phyloP scores from a whole-genome alignment of 2,329 filamentous ascomycete species.

The Epichloe aotearoae region DNA sequence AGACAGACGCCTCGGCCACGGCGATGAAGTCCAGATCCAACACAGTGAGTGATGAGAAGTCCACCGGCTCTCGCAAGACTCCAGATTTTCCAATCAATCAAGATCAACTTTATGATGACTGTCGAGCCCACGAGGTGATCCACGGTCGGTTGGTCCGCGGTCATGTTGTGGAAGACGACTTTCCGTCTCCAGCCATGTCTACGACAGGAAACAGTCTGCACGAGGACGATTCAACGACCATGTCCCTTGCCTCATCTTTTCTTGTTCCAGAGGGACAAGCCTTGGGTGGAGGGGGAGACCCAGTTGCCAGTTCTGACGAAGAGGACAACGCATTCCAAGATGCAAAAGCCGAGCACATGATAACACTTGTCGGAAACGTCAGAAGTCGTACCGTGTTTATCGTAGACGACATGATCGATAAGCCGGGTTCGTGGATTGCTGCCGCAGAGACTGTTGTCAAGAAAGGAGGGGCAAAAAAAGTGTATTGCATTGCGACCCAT shows the following conservation, averaged over 20 bases:
- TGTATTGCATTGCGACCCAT: constrained; percentile 96
- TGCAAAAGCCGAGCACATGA: constrained; percentile 77
- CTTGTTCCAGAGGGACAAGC: constrained; percentile 56
- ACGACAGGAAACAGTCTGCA: constrained; percentile 51
- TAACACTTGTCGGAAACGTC: constrained; percentile 94
- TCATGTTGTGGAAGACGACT: constrained; percentile 90
- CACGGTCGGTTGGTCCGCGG: constrained; percentile 85
- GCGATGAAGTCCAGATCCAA: constrained; percentile 6
- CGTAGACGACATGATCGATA: constrained; percentile 98
- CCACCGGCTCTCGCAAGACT: constrained; percentile 13
- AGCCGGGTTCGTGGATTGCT: constrained; percentile 91
- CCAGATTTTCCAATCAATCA: constrained; percentile 19
- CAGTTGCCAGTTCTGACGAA: constrained; percentile 71
- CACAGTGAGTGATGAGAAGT: constrained; percentile 8
- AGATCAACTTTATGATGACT: constrained; percentile 54
- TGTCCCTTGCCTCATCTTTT: constrained; percentile 67
- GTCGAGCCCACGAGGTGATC: constrained; percentile 77
- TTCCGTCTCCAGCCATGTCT: constrained; percentile 63
- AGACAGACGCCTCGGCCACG: constrained; percentile 6
- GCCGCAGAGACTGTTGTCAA: constrained; percentile 95
- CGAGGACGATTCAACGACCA: constrained; percentile 70
- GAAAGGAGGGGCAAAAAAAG: constrained; percentile 73
- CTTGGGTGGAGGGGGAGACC: constrained; percentile 75
- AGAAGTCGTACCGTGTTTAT: constrained; percentile 80
- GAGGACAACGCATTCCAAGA: constrained; percentile 83